These are phyloP conservation scores for Tuctoria greenei DNA, from an alignment of 176 grass and related monocot species.

Conservation along the genomic window DNA sequence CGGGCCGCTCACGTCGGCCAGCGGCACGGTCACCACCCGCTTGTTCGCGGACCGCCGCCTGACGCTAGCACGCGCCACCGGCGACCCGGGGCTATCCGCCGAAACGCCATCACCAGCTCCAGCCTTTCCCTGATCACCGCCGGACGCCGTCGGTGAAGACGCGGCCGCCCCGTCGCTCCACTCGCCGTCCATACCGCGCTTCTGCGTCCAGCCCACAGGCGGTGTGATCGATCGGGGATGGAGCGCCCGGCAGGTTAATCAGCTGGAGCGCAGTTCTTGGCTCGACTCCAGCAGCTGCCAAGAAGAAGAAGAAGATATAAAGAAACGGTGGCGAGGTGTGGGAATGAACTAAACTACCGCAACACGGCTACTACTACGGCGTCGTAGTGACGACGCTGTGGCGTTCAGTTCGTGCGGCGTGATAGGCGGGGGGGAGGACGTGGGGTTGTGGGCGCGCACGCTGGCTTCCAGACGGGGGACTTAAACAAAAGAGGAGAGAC, in stretches of 20 bases:
- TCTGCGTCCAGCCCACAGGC: neutral
- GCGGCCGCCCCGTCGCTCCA: constrained; percentile 49
- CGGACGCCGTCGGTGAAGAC: constrained; percentile 33
- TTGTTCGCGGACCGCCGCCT: constrained; percentile 69
- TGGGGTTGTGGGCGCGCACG: constrained; percentile 54
- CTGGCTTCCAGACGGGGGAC: neutral
- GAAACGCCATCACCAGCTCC: neutral
- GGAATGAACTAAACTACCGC: constrained; percentile 25
- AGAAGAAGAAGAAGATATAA: constrained; percentile 51
- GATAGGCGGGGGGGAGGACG: constrained; percentile 15
- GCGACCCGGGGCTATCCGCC: constrained; percentile 31
- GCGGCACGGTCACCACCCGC: constrained; percentile 68
- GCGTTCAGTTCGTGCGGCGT: constrained; percentile 10
- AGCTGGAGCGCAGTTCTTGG: constrained; percentile 12
- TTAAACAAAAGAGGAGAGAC: constrained; percentile 31
- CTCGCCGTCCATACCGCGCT: constrained; percentile 52
- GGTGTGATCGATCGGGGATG: neutral
- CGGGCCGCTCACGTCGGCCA: constrained; percentile 43
- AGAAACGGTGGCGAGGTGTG: constrained; percentile 31
- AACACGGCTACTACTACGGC: neutral
- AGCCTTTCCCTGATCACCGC: constrained; percentile 35
- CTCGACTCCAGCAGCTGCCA: constrained; percentile 31
- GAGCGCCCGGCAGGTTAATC: neutral
- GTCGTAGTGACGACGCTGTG: constrained; percentile 24
- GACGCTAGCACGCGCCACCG: neutral